Conservation (phyloP, 2,329 filamentous ascomycete species). For the Penicillium sp. region DNA sequence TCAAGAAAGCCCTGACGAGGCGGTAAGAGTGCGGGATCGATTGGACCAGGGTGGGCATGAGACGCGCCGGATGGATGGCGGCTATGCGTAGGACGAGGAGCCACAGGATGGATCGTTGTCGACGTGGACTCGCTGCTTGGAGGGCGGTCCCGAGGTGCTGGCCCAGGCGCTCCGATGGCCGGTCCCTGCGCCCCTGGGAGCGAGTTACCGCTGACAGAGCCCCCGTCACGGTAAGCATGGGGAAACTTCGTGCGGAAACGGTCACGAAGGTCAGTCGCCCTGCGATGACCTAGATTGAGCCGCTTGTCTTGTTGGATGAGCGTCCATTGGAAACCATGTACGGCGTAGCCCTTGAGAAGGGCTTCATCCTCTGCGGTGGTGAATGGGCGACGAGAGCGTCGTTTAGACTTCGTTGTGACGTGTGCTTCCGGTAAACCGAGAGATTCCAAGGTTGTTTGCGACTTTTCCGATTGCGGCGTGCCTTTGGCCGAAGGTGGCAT, state of each 20-base stretch:
- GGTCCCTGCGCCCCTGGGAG: conserved; percentile 7
- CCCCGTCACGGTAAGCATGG: conserved; percentile 49
- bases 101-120: conserved; percentile 8
- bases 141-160: conserved; percentile 8
- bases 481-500: conserved; percentile 20
- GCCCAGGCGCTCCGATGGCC: conserved; percentile 5
- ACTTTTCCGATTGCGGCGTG: conserved; percentile 29
- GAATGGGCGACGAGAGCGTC: conserved; percentile 53
- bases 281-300: conserved; percentile 49
- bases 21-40: conserved; percentile 32
- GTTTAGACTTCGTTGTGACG: conserved; percentile 41
- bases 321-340: conserved; percentile 58
- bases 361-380: conserved; percentile 55
- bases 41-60: conserved; percentile 17
- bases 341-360: conserved; percentile 54
- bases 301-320: conserved; percentile 53
- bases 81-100: conserved; percentile 12
- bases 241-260: conserved; percentile 58
- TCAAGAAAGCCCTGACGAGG: conserved; percentile 29
- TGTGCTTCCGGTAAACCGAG: conserved; percentile 50
- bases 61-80: conserved; percentile 12
- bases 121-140: conserved; percentile 12
- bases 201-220: conserved; percentile 35
- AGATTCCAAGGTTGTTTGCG: conserved; percentile 31
- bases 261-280: conserved; percentile 57